A percentile compares a stretch with the other conserved stretches of the same genome.
Evolutionary conservation across 495 filamentous ascomycete species (phyloP).

Genomic region (Coniosporium apollinis): DNA sequence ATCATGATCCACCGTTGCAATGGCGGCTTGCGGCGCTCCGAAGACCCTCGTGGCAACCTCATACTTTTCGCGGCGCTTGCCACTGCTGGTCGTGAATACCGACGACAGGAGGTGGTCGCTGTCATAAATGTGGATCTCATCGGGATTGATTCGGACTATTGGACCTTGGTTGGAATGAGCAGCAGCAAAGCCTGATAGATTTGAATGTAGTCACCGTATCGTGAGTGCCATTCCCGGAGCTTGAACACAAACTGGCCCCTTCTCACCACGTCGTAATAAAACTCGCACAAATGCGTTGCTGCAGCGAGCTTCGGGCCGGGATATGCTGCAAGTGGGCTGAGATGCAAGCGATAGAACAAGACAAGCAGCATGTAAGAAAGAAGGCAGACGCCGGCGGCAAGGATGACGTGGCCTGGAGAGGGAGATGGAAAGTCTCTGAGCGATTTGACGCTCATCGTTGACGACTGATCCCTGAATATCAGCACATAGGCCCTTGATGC

Average conservation of each 20-base stretch:
- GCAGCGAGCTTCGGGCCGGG: slow-evolving; percentile 4
- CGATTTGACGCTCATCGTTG: too few relatives aligned
- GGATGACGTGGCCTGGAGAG: too few relatives aligned
- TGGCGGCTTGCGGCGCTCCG: slow-evolving; percentile 2
- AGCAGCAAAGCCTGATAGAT: neutral
- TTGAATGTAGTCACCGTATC: slow-evolving; percentile 1
- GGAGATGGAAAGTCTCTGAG: too few relatives aligned
- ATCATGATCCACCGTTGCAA: slow-evolving; percentile 12
- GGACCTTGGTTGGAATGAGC: neutral
- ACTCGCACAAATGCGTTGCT: slow-evolving; percentile 1
- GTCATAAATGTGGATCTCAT: slow-evolving; percentile 5
- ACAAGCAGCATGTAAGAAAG: too few relatives aligned
- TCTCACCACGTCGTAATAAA: slow-evolving; percentile 1
- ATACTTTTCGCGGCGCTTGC: neutral
- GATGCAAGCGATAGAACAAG: slow-evolving; percentile 1
- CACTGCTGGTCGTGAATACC: neutral
- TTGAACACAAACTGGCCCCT: slow-evolving; percentile 5
- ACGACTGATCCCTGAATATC: too few relatives aligned
- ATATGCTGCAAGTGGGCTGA: slow-evolving; percentile 1
- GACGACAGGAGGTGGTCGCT: neutral
- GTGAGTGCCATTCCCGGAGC: slow-evolving; percentile 4
- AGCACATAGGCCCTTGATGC: too few relatives aligned
- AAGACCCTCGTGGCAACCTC: neutral
- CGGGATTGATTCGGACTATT: slow-evolving; percentile 6
- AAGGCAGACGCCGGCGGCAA: too few relatives aligned